Conservation (phyloP, 73 alveolate species). For the Durusdinium trenchii region DNA sequence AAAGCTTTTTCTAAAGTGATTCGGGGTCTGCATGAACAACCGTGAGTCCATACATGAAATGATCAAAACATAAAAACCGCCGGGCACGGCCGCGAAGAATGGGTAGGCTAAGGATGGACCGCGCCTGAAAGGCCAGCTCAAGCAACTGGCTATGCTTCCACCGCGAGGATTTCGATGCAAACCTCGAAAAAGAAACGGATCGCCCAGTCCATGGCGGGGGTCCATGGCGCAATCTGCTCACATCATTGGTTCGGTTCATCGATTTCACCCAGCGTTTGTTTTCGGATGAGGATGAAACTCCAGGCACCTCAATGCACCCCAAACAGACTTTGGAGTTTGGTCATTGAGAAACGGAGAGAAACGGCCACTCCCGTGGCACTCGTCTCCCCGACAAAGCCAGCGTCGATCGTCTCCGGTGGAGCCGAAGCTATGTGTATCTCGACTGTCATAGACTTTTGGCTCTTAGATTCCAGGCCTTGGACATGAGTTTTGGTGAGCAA, state of each 20-base stretch:
- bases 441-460: too few relatives aligned
- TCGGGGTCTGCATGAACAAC: not conserved
- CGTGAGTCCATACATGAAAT: not conserved
- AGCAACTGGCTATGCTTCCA: slow-evolving; percentile 55
- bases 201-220: not conserved
- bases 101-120: too few relatives aligned
- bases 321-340: not conserved
- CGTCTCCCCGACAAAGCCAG: too few relatives aligned
- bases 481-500: not conserved
- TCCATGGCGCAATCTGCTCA: too few relatives aligned
- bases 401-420: too few relatives aligned
- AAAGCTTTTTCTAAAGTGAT: too few relatives aligned
- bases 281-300: not conserved
- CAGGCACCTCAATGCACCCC: not conserved
- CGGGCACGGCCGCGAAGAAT: too few relatives aligned
- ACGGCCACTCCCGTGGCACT: not conserved
- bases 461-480: not conserved
- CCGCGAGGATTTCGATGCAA: slow-evolving; percentile 71
- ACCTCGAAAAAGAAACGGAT: not conserved
- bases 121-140: slow-evolving; percentile 18
- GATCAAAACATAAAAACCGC: not conserved
- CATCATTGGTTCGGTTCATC: not conserved
- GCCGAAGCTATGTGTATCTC: too few relatives aligned
- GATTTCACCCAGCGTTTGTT: not conserved
- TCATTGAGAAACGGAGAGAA: not conserved